Evolutionary conservation across 495 filamentous ascomycete species (phyloP), one percentile per base, ranked within the genome.

Genomic region (Echria macrotheca): DNA sequence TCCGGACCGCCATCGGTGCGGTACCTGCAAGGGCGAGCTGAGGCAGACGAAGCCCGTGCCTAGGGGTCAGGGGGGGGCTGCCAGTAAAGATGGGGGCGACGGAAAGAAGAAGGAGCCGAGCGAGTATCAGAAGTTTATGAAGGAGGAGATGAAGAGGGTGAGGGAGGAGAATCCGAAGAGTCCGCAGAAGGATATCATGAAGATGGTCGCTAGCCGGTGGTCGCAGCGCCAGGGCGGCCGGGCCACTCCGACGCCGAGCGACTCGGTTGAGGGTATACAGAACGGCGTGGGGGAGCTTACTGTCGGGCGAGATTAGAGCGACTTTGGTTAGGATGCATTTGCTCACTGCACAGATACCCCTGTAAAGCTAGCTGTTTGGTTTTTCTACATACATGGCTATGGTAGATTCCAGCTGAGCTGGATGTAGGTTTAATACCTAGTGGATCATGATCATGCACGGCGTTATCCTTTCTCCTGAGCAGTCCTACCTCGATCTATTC

Each of bases 31-130:
- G 48, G 76, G 81, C 1, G 50, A 59, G 10, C 60, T 98, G 52
- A 64, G 81, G 57, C 93, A 97, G 74, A 81, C 83, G 10, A 86
- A 87, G 67, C 93, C 93, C 0, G 75, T 75, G 44, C 89, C 87
- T 11, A 71, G 85, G 43, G 78, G 29, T 61, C n/a, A n/a, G n/a
- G n/a, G n/a, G n/a, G n/a, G n/a, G n/a, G n/a, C n/a, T n/a, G 28
- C 24, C 21, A 44, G 38, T 25, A 32, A 17, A 5, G 37, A 6
- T 5, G 37, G 44, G 14, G 6, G 10, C 12, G 26, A 18, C 11
- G 37, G 31, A 5, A 32, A 21, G 41, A 32, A 33, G 21, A 46
- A 44, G 49, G 61, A 64, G 49, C 59, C 61, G 44, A 76, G 58
- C 19, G 79, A 75, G 38, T 91, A 87, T 63, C 79, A 87, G 57